These are phyloP conservation scores for Colletotrichum simmondsii DNA, from an alignment of 2,329 filamentous ascomycete species.

Conservation along the genomic window DNA sequence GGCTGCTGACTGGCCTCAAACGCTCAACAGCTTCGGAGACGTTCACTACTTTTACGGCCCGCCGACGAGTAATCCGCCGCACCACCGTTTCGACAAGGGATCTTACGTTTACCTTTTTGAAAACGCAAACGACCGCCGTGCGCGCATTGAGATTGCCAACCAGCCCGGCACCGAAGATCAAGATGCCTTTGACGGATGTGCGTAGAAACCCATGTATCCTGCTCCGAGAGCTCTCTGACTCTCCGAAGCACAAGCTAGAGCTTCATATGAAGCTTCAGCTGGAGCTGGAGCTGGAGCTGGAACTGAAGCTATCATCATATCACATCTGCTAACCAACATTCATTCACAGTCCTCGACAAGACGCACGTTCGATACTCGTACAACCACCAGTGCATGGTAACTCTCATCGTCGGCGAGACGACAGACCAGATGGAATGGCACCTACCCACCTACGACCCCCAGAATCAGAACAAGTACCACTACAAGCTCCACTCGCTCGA, in stretches of 20 bases:
- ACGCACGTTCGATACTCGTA: slow-evolving; percentile 76
- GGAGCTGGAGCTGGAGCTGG: neutral
- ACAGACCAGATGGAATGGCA: slow-evolving; percentile 74
- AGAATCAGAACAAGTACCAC: slow-evolving; percentile 82
- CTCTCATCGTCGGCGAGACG: slow-evolving; percentile 69
- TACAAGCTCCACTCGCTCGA: slow-evolving; percentile 82
- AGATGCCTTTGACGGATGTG: slow-evolving; percentile 82
- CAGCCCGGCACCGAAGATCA: slow-evolving; percentile 79
- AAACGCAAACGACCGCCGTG: slow-evolving; percentile 73
- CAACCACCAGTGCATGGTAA: slow-evolving; percentile 78
- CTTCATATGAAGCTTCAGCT: too few species aligned
- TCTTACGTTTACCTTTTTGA: slow-evolving; percentile 87
- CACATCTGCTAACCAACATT: neutral
- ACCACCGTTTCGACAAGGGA: slow-evolving; percentile 83
- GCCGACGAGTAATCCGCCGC: slow-evolving; percentile 74
- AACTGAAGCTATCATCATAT: neutral
- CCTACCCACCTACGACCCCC: slow-evolving; percentile 76
- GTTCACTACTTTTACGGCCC: slow-evolving; percentile 82
- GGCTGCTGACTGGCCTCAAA: slow-evolving; percentile 41
- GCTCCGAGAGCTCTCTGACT: neutral
- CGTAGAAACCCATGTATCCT: slow-evolving; percentile 46
- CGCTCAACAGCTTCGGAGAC: slow-evolving; percentile 73
- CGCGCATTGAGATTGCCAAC: slow-evolving; percentile 82
- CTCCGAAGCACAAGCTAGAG: neutral
- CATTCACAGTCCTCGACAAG: slow-evolving; percentile 70